Percentiles rank a stretch among this genome's conserved stretches.
These are phyloP conservation scores for Tulasnella sp. DNA, from an alignment of 768 basidiomycete genomes.

Conservation along the genomic window DNA sequence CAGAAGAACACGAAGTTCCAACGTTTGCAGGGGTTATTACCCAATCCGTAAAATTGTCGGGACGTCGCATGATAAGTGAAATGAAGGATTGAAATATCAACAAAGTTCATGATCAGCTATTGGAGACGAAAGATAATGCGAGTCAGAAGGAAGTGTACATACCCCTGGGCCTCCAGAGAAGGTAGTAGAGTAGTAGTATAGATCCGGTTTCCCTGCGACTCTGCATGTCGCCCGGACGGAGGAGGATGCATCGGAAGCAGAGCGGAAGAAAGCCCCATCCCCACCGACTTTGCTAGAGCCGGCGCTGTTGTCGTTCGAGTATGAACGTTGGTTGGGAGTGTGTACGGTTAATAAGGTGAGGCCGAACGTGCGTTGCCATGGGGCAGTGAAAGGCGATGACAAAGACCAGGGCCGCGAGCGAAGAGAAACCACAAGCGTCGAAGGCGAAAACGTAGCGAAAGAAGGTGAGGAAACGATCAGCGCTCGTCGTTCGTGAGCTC, in stretches of 20 bases:
- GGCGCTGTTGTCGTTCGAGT: slow-evolving; percentile 56
- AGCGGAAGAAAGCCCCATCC: slow-evolving; percentile 86
- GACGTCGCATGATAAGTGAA: neutral
- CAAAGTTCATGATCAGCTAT: slow-evolving; percentile 5
- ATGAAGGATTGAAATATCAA: slow-evolving; percentile 2
- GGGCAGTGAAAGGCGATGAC: neutral
- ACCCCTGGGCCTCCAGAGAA: slow-evolving; percentile 93
- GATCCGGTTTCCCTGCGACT: slow-evolving; percentile 67
- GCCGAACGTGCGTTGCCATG: neutral
- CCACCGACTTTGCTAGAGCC: slow-evolving; percentile 87
- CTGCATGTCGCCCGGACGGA: slow-evolving; percentile 81
- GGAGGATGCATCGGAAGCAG: slow-evolving; percentile 50
- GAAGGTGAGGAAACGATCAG: neutral
- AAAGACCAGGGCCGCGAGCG: neutral
- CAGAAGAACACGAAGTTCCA: neutral
- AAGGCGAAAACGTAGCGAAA: neutral
- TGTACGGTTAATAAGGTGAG: neutral
- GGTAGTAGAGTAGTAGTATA: slow-evolving; percentile 90
- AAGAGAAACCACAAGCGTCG: neutral
- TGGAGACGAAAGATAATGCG: neutral
- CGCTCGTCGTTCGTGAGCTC: neutral
- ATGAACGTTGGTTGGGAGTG: neutral
- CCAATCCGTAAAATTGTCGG: slow-evolving; percentile 13
- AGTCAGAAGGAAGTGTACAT: slow-evolving; percentile 37
- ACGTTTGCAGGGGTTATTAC: slow-evolving; percentile 11